These are phyloP conservation scores for Candida berthetii DNA, from an alignment of 805 yeast species.

Conservation along the genomic window DNA sequence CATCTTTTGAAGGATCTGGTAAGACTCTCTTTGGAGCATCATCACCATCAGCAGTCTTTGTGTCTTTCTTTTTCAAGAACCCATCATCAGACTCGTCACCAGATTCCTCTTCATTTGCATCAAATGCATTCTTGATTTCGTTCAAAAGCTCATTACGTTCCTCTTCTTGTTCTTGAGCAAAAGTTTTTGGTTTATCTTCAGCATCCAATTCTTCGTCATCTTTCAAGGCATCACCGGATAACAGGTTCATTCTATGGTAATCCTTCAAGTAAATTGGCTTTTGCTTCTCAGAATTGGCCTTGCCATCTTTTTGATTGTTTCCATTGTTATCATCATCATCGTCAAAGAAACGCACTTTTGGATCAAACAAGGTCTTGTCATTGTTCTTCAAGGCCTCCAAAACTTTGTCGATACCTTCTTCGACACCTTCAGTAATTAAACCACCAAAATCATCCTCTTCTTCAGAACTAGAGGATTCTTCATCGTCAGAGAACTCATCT, in stretches of 20 bases:
- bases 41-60: constrained; percentile 20
- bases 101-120: constrained; percentile 32
- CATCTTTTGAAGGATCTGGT: constrained; percentile 63
- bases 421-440: constrained; percentile 79
- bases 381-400: constrained; percentile 62
- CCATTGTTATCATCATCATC: constrained; percentile 43
- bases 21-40: constrained; percentile 27
- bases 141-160: constrained; percentile 67
- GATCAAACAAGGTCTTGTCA: constrained; percentile 61
- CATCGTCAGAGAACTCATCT: constrained; percentile 5
- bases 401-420: constrained; percentile 69
- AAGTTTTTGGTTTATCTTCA: constrained; percentile 54
- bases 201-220: constrained; percentile 44
- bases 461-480: constrained; percentile 21
- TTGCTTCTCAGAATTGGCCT: constrained; percentile 29
- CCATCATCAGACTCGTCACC: constrained; percentile 38
- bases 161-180: constrained; percentile 66
- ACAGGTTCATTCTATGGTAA: constrained; percentile 78
- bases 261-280: constrained; percentile 89
- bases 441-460: constrained; percentile 89
- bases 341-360: constrained; percentile 67
- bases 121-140: constrained; percentile 72
- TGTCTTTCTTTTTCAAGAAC: constrained; percentile 54
- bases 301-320: constrained; percentile 13
- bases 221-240: constrained; percentile 56